Percentiles rank a stretch among this genome's conserved stretches.
Evolutionary conservation across 441 rosid species (phyloP).

Genomic region (Mallotus repandus): DNA sequence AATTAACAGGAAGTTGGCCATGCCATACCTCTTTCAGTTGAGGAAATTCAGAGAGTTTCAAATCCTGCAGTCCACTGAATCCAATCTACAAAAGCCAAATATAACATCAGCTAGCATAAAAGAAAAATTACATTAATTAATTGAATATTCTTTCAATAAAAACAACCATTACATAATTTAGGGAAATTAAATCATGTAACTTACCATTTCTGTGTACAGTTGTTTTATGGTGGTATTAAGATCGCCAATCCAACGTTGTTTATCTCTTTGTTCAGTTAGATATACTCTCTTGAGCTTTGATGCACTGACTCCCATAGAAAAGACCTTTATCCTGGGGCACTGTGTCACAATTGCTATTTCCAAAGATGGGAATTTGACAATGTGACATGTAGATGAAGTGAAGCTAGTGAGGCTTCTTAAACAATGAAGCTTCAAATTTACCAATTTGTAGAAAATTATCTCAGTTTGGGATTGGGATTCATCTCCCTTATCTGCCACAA

Average conservation of each 20-base stretch:
- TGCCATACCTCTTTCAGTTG: slow-evolving; percentile 12
- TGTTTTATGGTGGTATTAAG: slow-evolving; percentile 10
- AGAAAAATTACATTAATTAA: too few relatives aligned
- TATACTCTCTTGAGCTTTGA: not conserved
- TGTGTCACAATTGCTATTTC: not conserved
- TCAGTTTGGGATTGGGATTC: not conserved
- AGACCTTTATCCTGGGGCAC: slow-evolving; percentile 30
- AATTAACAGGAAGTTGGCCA: slow-evolving; percentile 1
- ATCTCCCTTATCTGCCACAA: slow-evolving; percentile 2
- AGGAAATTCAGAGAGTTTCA: slow-evolving; percentile 20
- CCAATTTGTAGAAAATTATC: slow-evolving; percentile 19
- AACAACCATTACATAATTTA: not conserved
- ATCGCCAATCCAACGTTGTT: not conserved
- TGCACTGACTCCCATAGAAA: slow-evolving; percentile 4
- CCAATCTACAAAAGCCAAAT: slow-evolving; percentile 13
- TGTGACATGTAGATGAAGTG: slow-evolving; percentile 15
- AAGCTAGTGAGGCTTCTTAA: slow-evolving; percentile 20
- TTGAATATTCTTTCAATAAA: too few relatives aligned
- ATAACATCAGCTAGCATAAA: too few relatives aligned
- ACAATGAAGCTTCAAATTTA: not conserved
- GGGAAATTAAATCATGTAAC: not conserved
- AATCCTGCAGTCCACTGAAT: not conserved
- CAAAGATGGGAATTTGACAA: slow-evolving; percentile 26
- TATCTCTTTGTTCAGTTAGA: not conserved
- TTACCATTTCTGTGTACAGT: not conserved